A percentile compares a stretch with the other conserved stretches of the same genome.
Conservation (phyloP, 176 grass and related monocot genomes). For the Lolium perenne region DNA sequence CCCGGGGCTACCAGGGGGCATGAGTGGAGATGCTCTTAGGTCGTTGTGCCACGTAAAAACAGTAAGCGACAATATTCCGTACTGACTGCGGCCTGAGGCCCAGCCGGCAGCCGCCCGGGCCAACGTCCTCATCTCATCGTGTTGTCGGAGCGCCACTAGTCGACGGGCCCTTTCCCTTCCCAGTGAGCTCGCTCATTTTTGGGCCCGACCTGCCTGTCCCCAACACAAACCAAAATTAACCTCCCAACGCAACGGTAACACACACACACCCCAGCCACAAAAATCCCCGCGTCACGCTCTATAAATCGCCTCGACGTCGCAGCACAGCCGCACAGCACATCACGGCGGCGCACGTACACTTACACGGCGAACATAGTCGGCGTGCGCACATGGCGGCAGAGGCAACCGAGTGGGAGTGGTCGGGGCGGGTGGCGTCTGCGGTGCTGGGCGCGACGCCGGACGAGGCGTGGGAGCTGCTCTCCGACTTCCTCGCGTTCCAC, state of each 20-base stretch:
- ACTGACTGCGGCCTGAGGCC: not conserved
- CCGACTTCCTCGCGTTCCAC: conserved; percentile 69
- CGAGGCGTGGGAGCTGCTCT: conserved; percentile 73
- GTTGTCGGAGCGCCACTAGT: not conserved
- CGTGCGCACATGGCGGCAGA: not conserved
- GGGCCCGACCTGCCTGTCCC: conserved; percentile 16
- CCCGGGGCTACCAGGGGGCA: too few species aligned
- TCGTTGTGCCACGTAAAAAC: not conserved
- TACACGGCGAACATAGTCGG: not conserved
- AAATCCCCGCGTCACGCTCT: not conserved
- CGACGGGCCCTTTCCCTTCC: not conserved
- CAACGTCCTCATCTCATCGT: not conserved
- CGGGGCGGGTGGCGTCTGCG: conserved; percentile 45
- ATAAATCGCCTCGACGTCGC: not conserved
- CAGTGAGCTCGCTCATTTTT: not conserved
- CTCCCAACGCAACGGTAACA: not conserved
- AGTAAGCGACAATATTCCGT: not conserved
- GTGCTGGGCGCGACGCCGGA: conserved; percentile 47
- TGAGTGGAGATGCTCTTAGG: too few species aligned
- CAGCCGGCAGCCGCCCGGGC: not conserved
- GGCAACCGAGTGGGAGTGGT: conserved; percentile 50
- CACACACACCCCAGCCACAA: not conserved
- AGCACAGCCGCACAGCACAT: not conserved
- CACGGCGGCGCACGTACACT: not conserved
- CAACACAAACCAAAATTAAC: not conserved